Evolutionary conservation across 352 stramenopile genomes (phyloP), one percentile per base, ranked within the genome.

Genomic region (Globisporangium alternatum): DNA sequence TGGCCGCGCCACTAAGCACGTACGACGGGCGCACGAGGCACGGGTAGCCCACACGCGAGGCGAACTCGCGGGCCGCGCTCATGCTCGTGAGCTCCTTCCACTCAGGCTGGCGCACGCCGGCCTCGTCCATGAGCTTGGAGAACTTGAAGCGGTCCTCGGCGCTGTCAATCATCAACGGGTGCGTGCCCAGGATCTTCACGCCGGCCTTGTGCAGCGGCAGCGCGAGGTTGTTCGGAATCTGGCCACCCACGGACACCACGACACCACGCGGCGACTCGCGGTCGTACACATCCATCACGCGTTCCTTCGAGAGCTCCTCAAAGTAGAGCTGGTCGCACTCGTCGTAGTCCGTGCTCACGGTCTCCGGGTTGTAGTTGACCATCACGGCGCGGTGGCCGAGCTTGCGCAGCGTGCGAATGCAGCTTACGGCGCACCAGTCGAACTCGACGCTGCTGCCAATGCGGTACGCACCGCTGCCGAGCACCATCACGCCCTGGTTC

Each of bases 331-430:
- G 88, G 73, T 99, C 93, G 74, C 95, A 98, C 76, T 99, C 96
- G 70, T 99, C 96, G 67, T 98, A 98, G 79, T 99, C 96, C 35
- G 96, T 99, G 41, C 90, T 98, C 35, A 98, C 96, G 45, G 96
- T 99, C 74, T 99, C 96, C 25, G 96, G 96, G 81, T 99, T 99
- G 83, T 98, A 98, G 80, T 99, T 99, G 19, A 98, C 81, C 88
- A 96, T 89, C 15, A 93, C 83, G 41, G 84, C 75, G 30, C 81
- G 81, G 62, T 81, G 67, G 41, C 95, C 95, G 53, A 98, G 80
- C 69, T 96, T 80, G 56, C 92, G 83, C 35, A 99, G 82, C 37
- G 94, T 89, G 53, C 96, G 88, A 60, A 98, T 98, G 66, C 90
- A 94, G 72, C 83, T 97, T 56, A 99, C 95, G 66, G 88, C 96